These are phyloP conservation scores for Moesziomyces sp. DNA, from an alignment of 1,284 basidiomycete species.

Conservation along the genomic window DNA sequence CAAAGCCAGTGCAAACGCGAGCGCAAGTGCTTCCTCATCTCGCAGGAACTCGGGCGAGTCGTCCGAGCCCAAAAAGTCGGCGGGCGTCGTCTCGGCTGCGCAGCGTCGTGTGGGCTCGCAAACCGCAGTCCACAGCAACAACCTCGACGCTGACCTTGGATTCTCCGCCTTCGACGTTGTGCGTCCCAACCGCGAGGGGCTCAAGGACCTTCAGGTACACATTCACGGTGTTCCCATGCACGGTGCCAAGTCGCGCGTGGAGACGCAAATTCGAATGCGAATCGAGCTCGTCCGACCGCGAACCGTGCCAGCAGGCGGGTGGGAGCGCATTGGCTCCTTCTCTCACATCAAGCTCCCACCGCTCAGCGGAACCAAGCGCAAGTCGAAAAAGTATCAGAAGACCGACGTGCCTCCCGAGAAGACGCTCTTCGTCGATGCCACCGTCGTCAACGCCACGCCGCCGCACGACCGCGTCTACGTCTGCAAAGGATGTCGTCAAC, in stretches of 20 bases:
- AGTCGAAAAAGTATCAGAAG: conserved; percentile 77
- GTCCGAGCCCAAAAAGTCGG: conserved; percentile 31
- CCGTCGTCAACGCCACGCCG: conserved; percentile 74
- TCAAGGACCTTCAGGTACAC: conserved; percentile 69
- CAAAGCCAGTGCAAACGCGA: conserved; percentile 12
- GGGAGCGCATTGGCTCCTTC: conserved; percentile 65
- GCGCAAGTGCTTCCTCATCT: conserved; percentile 36
- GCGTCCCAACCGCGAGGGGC: conserved; percentile 49
- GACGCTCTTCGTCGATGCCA: conserved; percentile 66
- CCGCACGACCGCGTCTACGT: conserved; percentile 79
- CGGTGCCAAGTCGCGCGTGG: conserved; percentile 92
- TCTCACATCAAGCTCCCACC: conserved; percentile 66
- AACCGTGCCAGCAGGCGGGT: conserved; percentile 27
- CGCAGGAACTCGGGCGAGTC: conserved; percentile 51
- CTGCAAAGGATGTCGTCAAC: conserved; percentile 76
- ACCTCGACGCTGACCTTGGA: conserved; percentile 56
- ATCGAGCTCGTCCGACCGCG: conserved; percentile 62
- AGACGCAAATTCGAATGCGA: conserved; percentile 74
- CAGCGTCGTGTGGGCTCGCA: conserved; percentile 37
- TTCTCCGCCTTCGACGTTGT: conserved; percentile 56
- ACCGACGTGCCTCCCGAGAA: conserved; percentile 62
- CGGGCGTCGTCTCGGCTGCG: conserved; percentile 16
- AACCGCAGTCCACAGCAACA: conserved; percentile 53
- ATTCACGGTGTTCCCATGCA: conserved; percentile 83
- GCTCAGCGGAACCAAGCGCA: conserved; percentile 69